Percentiles rank a stretch among this genome's conserved stretches.
Evolutionary conservation across 257 asterid genomes (phyloP).

Genomic region (Coffea canephora): DNA sequence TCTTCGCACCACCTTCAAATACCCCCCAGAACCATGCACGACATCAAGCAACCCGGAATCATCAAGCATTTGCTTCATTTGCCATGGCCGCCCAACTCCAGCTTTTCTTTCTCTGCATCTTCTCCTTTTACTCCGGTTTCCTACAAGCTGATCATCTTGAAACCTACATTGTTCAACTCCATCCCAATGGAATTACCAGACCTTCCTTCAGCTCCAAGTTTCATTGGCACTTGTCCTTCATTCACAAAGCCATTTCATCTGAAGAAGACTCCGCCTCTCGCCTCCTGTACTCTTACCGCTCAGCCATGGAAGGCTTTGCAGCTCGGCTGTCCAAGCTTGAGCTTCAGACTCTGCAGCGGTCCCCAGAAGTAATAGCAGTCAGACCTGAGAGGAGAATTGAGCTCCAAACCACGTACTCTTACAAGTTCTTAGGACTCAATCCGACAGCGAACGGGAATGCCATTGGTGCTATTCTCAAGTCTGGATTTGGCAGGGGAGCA

Average conservation of each 20-base stretch:
- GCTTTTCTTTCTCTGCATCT: slow-evolving; percentile 23
- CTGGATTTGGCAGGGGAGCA: slow-evolving; percentile 68
- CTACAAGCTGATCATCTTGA: slow-evolving; percentile 45
- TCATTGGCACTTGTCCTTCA: slow-evolving; percentile 82
- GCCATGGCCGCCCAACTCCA: slow-evolving; percentile 36
- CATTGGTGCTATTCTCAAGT: slow-evolving; percentile 59
- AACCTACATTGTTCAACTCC: slow-evolving; percentile 84
- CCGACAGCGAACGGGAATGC: slow-evolving; percentile 24
- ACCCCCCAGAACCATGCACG: slow-evolving; percentile 48
- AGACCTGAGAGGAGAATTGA: slow-evolving; percentile 57
- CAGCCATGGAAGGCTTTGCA: slow-evolving; percentile 85
- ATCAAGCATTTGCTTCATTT: background rate
- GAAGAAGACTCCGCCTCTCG: slow-evolving; percentile 52
- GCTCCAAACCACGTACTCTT: slow-evolving; percentile 79
- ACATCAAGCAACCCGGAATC: slow-evolving; percentile 4
- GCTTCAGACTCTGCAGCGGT: slow-evolving; percentile 34
- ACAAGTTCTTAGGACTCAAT: slow-evolving; percentile 71
- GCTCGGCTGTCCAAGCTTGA: slow-evolving; percentile 59
- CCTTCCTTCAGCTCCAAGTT: slow-evolving; percentile 47
- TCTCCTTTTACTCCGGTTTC: slow-evolving; percentile 27
- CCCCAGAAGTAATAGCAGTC: slow-evolving; percentile 55
- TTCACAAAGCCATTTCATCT: slow-evolving; percentile 41
- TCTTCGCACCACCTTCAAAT: slow-evolving; percentile 54
- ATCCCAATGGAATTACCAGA: slow-evolving; percentile 45
- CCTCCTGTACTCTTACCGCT: slow-evolving; percentile 66